phyloP scores from a whole-genome alignment of 805 yeast species.

The Hanseniaspora occidentalis region DNA sequence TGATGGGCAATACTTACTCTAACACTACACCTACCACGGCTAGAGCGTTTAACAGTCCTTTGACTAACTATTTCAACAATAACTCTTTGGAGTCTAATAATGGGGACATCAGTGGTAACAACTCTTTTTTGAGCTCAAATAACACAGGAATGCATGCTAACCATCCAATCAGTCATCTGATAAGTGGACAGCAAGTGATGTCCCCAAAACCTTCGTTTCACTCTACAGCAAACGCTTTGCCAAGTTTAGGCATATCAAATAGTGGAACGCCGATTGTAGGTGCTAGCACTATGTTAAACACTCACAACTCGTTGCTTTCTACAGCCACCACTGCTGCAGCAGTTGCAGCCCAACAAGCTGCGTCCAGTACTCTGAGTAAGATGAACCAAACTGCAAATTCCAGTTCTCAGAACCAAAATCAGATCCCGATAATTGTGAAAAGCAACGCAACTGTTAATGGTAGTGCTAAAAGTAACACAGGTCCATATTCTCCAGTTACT shows the following conservation, averaged over 20 bases:
- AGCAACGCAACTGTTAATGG: no score
- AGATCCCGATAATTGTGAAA: no score
- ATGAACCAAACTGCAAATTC: no score
- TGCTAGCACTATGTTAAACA: background rate
- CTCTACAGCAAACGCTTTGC: background rate
- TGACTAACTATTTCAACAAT: background rate
- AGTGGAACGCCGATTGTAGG: background rate
- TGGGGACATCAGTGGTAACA: no score
- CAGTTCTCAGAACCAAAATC: no score
- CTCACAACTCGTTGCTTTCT: background rate
- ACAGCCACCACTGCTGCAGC: constrained; percentile 10
- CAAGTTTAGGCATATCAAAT: background rate
- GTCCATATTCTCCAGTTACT: no score
- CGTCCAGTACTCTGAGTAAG: no score
- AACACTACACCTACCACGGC: background rate
- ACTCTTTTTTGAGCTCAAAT: no score
- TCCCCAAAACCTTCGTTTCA: background rate
- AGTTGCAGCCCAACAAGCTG: no score
- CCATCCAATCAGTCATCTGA: background rate
- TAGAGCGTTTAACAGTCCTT: background rate
- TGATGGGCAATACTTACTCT: background rate
- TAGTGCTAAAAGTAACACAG: no score
- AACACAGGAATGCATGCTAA: no score
- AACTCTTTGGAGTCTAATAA: background rate
- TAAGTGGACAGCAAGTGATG: background rate